phyloP scores from a whole-genome alignment of 2,329 filamentous ascomycete species.

The Pseudocercospora eumusae region DNA sequence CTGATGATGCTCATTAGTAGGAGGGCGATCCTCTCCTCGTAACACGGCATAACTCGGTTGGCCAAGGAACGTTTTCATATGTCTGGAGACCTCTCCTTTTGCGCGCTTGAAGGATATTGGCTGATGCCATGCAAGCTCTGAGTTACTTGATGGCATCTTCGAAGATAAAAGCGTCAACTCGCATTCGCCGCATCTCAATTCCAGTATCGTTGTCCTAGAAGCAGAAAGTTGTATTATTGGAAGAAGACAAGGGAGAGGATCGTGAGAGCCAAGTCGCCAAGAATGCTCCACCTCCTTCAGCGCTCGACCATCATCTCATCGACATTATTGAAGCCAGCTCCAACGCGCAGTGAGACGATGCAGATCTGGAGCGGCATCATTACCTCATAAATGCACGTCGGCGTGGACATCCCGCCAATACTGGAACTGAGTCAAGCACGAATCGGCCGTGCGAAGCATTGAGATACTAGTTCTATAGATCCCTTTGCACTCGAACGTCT shows the following conservation, averaged over 20 bases:
- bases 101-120: constrained; percentile 24
- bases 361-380: too few species aligned
- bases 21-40: constrained; percentile 11
- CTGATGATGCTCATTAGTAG: constrained; percentile 21
- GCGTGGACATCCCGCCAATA: too few species aligned
- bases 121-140: constrained; percentile 21
- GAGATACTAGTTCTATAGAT: too few species aligned
- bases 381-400: too few species aligned
- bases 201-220: not conserved
- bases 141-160: constrained; percentile 3
- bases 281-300: too few species aligned
- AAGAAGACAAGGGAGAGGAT: not conserved
- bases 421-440: too few species aligned
- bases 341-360: too few species aligned
- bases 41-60: constrained; percentile 2
- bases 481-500: too few species aligned
- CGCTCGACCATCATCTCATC: too few species aligned
- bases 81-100: constrained; percentile 14
- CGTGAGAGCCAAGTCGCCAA: not conserved
- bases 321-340: too few species aligned
- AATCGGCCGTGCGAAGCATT: too few species aligned
- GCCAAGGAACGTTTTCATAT: constrained; percentile 21
- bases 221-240: not conserved
- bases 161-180: not conserved
- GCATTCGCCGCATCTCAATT: not conserved